These are phyloP conservation scores for Fusarium albidum DNA, from an alignment of 2,329 filamentous ascomycete species.

Conservation along the genomic window DNA sequence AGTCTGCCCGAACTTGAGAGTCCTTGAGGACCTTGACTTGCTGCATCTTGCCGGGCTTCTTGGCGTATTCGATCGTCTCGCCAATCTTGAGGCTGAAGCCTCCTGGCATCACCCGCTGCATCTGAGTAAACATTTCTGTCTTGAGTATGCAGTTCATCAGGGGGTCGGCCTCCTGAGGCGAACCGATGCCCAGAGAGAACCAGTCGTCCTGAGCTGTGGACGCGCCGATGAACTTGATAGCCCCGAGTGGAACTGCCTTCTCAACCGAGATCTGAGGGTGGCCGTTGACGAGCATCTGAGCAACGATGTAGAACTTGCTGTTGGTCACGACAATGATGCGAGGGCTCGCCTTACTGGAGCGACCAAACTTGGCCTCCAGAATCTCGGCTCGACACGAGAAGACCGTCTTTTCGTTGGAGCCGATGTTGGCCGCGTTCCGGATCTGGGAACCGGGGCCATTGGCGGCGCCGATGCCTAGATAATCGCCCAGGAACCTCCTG, in stretches of 20 bases:
- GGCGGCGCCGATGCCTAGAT: constrained; percentile 84
- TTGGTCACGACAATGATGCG: constrained; percentile 85
- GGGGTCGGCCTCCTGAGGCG: constrained; percentile 91
- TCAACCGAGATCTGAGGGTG: constrained; percentile 85
- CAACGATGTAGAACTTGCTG: constrained; percentile 88
- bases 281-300: constrained; percentile 82
- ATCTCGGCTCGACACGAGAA: constrained; percentile 94
- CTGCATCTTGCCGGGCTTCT: constrained; percentile 94
- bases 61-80: constrained; percentile 92
- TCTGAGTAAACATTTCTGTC: constrained; percentile 95
- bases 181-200: constrained; percentile 93
- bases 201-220: constrained; percentile 92
- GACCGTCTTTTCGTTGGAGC: constrained; percentile 75
- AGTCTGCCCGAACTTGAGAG: constrained; percentile 76
- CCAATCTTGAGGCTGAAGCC: constrained; percentile 83
- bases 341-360: constrained; percentile 92
- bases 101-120: constrained; percentile 80
- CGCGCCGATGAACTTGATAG: constrained; percentile 86
- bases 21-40: constrained; percentile 92
- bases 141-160: constrained; percentile 93
- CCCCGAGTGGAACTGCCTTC: constrained; percentile 80
- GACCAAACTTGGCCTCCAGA: constrained; percentile 92
- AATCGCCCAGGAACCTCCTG: constrained; percentile 92
- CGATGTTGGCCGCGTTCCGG: constrained; percentile 75
- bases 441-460: constrained; percentile 84